Conservation (phyloP, 2,329 filamentous ascomycete genomes). For the Monilinia fructicola region DNA sequence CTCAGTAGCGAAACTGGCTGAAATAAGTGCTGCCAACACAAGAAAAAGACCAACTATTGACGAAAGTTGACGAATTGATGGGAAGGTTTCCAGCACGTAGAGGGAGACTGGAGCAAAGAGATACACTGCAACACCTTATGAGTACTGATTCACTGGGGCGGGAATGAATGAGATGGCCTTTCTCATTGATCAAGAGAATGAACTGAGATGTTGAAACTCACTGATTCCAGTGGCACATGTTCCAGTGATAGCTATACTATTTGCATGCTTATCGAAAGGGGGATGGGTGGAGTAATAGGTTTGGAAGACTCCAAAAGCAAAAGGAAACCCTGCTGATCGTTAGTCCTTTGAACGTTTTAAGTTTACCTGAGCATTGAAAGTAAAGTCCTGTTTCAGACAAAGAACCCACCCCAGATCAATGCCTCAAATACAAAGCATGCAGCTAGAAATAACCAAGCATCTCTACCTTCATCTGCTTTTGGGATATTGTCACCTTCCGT, state of each 20-base stretch:
- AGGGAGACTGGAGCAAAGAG: constrained; percentile 33
- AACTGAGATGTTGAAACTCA: neutral
- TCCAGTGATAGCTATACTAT: constrained; percentile 47
- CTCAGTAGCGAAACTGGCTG: constrained; percentile 46
- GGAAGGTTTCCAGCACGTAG: constrained; percentile 35
- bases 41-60: constrained; percentile 43
- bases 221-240: constrained; percentile 37
- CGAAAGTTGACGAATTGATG: constrained; percentile 38
- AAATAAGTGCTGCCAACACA: constrained; percentile 40
- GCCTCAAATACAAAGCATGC: constrained; percentile 54
- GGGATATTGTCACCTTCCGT: constrained; percentile 34
- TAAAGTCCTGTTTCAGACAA: neutral
- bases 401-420: constrained; percentile 51
- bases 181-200: neutral
- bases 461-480: constrained; percentile 50
- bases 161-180: no score
- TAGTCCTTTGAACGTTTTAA: neutral
- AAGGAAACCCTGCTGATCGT: constrained; percentile 39
- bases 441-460: constrained; percentile 52
- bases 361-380: neutral
- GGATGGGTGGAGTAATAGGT: constrained; percentile 45
- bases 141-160: neutral
- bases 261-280: constrained; percentile 41
- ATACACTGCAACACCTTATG: constrained; percentile 26
- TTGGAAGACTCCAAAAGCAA: constrained; percentile 47